Evolutionary conservation across 2,329 filamentous ascomycete genomes (phyloP).

Genomic region (Fusarium sp.): DNA sequence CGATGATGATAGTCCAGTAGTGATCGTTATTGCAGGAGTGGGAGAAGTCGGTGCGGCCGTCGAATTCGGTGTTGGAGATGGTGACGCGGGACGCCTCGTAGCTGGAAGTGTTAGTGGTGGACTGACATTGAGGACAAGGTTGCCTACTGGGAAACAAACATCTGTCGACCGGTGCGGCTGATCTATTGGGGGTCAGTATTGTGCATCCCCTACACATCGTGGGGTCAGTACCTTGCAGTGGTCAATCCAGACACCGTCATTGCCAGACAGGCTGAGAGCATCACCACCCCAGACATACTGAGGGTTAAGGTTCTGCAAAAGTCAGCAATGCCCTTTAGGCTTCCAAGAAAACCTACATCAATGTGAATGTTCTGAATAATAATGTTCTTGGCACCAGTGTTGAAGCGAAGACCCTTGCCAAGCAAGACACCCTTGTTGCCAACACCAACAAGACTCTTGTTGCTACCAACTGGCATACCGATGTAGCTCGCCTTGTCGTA

Average conservation of each 20-base stretch:
- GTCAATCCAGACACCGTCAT: conserved; percentile 52
- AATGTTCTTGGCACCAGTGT: conserved; percentile 47
- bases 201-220: too few species aligned
- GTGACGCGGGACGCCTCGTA: conserved; percentile 49
- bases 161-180: conserved; percentile 52
- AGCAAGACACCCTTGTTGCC: conserved; percentile 52
- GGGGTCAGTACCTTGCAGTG: conserved; percentile 47
- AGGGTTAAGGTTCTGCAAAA: conserved; percentile 45
- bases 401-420: conserved; percentile 54
- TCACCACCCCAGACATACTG: conserved; percentile 54
- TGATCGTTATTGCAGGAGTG: conserved; percentile 57
- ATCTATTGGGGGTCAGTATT: neutral
- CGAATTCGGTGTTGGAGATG: conserved; percentile 59
- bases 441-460: conserved; percentile 56
- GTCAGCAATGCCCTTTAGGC: neutral
- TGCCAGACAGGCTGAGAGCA: conserved; percentile 49
- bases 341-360: neutral
- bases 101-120: neutral
- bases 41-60: conserved; percentile 55
- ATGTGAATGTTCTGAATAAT: conserved; percentile 54
- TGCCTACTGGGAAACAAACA: conserved; percentile 44
- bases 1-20: conserved; percentile 59
- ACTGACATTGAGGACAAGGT: neutral
- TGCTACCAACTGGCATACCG: conserved; percentile 48
- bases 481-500: conserved; percentile 49